Evolutionary conservation across 2,329 filamentous ascomycete genomes (phyloP).

Genomic region (Fusarium nodosum): DNA sequence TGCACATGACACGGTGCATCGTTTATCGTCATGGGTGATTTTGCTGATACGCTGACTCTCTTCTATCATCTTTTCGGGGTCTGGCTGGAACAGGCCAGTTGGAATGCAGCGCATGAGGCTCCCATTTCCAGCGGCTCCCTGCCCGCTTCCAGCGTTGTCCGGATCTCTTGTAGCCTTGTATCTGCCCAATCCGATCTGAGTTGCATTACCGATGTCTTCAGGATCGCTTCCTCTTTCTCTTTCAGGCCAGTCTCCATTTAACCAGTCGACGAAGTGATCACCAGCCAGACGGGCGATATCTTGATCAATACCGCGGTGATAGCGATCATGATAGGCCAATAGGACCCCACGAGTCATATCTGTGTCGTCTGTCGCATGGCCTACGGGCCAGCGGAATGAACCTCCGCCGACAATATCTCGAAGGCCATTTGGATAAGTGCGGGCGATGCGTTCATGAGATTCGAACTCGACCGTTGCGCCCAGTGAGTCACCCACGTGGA

Average conservation of each 20-base stretch:
- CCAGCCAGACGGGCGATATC: constrained; percentile 55
- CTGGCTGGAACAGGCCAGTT: constrained; percentile 57
- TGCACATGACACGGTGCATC: constrained; percentile 56
- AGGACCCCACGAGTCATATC: constrained; percentile 62
- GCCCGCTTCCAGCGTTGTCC: constrained; percentile 54
- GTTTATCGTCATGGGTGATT: constrained; percentile 57
- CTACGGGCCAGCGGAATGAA: constrained; percentile 57
- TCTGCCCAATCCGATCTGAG: constrained; percentile 51
- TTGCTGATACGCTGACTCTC: constrained; percentile 57
- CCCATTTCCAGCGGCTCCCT: constrained; percentile 59
- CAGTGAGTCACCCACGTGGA: constrained; percentile 63
- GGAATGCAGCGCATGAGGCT: constrained; percentile 64
- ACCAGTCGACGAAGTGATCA: constrained; percentile 59
- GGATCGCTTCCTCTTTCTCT: constrained; percentile 53
- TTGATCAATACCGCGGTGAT: constrained; percentile 13
- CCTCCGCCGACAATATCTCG: constrained; percentile 62
- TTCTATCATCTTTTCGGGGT: constrained; percentile 45
- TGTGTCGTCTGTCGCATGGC: constrained; percentile 64
- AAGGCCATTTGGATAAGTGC: constrained; percentile 55
- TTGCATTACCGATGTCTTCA: constrained; percentile 58
- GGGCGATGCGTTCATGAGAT: constrained; percentile 53
- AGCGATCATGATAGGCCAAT: constrained; percentile 57
- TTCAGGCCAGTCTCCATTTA: constrained; percentile 59
- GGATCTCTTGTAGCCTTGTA: constrained; percentile 47
- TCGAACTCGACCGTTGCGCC: constrained; percentile 62